Base-by-base conservation (phyloP, 2,329 filamentous ascomycete species). In the Colletotrichum sp. region DNA sequence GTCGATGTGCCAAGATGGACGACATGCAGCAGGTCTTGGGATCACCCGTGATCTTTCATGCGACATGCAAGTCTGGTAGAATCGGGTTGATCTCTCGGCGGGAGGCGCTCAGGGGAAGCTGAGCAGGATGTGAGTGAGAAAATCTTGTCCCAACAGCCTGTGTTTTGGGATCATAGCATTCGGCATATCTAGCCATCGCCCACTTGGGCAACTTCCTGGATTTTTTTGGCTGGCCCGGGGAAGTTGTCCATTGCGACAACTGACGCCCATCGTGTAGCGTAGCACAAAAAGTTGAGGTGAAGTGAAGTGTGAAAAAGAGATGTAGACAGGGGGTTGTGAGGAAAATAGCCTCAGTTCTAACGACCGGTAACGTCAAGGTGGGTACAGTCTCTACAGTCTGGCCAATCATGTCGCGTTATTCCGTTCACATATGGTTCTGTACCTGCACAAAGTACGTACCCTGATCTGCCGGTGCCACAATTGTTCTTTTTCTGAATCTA, bases 401-500 rank as follows among this genome's bases (percentile, higher is more conserved):
- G 15, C 62, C 68, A 75, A 67, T 72, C 24, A 43, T 3, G 0
- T 8, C 4, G 15, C 36, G 62, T 67, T 52, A 34, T 55, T 12
- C 18, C 55, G 30, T 61, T 61, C 69, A 38, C 61, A 34, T 72
- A 66, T 71, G 55, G 61, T 58, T 75, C 38, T 8, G 38, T 62
- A 30, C 67, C 2, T 32, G 36, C 26, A 8, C 26, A 38, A 30
- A 28, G 12, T 64, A 36, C 38, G 15, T 12, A 65, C 43, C 43
- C 60, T 64, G 67, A 71, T 61, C 61, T 66, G 36, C 28, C 34
- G 60, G 15, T n/a, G 38, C 55, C 26, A 34, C 28, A 18, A 15
- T 52, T 26, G 9, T 73, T 52, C 43, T 75, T 75, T 72, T 75
- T 36, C 43, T 38, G 70, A 36, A 64, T 52, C 58, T 28, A 28